Evolutionary conservation across 1,139 yeast species (phyloP).

Genomic region (Meyerozyma smithsonii): DNA sequence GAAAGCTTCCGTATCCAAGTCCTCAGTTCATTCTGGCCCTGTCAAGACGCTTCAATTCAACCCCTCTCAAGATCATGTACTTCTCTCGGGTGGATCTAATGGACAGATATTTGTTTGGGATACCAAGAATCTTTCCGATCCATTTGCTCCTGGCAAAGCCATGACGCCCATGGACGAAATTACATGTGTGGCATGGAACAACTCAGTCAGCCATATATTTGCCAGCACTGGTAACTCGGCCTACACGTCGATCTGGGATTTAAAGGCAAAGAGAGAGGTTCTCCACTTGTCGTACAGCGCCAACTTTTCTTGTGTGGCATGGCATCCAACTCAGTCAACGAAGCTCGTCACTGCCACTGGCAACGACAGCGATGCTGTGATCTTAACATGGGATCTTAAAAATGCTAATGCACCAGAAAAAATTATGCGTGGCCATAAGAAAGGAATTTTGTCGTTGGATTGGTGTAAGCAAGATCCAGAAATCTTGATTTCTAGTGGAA

Average conservation of each 20-base stretch:
- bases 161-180: conserved; percentile 82
- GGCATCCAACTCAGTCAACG: conserved; percentile 88
- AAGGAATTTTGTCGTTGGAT: conserved; percentile 85
- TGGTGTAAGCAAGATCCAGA: conserved; percentile 88
- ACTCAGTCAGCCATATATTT: conserved; percentile 76
- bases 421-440: conserved; percentile 72
- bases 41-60: conserved; percentile 76
- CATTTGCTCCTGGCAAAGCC: conserved; percentile 72
- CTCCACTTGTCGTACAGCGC: conserved; percentile 71
- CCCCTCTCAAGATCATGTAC: conserved; percentile 62
- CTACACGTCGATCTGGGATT: conserved; percentile 90
- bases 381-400: conserved; percentile 90
- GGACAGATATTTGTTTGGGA: conserved; percentile 94
- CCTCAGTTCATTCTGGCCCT: conserved; percentile 62
- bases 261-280: conserved; percentile 82
- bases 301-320: conserved; percentile 63
- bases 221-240: conserved; percentile 87
- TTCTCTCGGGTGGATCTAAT: conserved; percentile 83
- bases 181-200: conserved; percentile 85
- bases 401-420: conserved; percentile 86
- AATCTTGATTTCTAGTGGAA: conserved; percentile 81
- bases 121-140: conserved; percentile 55
- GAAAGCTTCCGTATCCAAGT: conserved; percentile 43
- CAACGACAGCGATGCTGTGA: conserved; percentile 73
- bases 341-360: conserved; percentile 85